Evolutionary conservation across 192 early-diverging fungal genomes (phyloP).

Genomic region (Lobosporangium transversale): DNA sequence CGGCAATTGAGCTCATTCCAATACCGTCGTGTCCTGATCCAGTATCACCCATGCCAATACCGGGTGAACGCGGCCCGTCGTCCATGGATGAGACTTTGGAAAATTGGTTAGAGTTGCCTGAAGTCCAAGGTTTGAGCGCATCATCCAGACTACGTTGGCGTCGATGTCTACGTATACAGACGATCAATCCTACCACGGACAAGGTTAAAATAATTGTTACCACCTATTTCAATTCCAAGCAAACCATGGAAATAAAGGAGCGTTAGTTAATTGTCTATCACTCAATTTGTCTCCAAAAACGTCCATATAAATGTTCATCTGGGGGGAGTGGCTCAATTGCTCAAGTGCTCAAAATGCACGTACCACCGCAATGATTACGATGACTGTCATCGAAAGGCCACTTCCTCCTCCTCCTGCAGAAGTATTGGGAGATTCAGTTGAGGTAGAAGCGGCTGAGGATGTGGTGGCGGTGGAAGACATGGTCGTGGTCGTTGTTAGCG

Average conservation of each 20-base stretch:
- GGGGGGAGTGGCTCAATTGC: too few relatives aligned
- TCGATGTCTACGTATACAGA: slow-evolving; percentile 16
- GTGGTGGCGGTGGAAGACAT: slow-evolving; percentile 3
- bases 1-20: slow-evolving; percentile 10
- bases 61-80: not conserved
- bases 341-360: too few relatives aligned
- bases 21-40: not conserved
- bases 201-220: slow-evolving; percentile 20
- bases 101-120: slow-evolving; percentile 8
- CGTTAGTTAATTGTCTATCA: too few relatives aligned
- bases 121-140: slow-evolving; percentile 34
- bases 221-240: slow-evolving; percentile 25
- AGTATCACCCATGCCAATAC: not conserved
- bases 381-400: slow-evolving; percentile 21
- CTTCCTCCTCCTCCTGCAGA: too few relatives aligned
- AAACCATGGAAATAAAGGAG: not conserved
- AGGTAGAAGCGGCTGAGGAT: not conserved
- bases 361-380: slow-evolving; percentile 45
- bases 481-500: slow-evolving; percentile 27
- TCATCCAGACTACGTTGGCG: slow-evolving; percentile 27
- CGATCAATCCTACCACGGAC: slow-evolving; percentile 11
- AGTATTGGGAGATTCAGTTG: not conserved
- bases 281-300: too few relatives aligned
- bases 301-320: too few relatives aligned
- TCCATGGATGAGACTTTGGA: slow-evolving; percentile 32